phyloP scores from a whole-genome alignment of 257 asterid genomes.

The Nicotiana undulata region DNA sequence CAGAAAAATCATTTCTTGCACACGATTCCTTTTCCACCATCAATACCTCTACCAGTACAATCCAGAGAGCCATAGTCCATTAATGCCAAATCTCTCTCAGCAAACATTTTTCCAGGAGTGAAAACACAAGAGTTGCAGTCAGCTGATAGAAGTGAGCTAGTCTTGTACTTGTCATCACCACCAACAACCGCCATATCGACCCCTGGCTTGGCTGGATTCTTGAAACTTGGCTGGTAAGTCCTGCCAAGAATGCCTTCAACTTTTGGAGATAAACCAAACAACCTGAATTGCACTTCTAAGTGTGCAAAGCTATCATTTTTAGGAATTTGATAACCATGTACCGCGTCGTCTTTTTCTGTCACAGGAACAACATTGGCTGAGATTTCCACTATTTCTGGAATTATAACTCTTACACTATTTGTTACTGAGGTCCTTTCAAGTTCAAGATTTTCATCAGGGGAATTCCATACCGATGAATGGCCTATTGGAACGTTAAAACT shows the following conservation, averaged over 20 bases:
- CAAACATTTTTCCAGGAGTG: background rate
- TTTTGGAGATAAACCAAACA: conserved; percentile 8
- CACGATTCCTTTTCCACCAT: conserved; percentile 6
- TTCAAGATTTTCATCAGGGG: background rate
- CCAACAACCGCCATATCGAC: conserved; percentile 16
- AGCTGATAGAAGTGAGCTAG: conserved; percentile 10
- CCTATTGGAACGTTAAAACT: background rate
- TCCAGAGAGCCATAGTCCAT: background rate
- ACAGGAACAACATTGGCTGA: conserved; percentile 22
- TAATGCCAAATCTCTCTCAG: background rate
- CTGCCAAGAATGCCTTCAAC: conserved; percentile 21
- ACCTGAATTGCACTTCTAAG: conserved; percentile 18
- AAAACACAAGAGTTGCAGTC: conserved; percentile 15
- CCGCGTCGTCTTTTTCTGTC: conserved; percentile 7
- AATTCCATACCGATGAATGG: conserved; percentile 3
- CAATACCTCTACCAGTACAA: background rate
- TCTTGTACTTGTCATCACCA: conserved; percentile 15
- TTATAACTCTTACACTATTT: conserved; percentile 5
- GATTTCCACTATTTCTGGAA: conserved; percentile 6
- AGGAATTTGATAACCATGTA: conserved; percentile 15
- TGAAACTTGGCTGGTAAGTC: conserved; percentile 19
- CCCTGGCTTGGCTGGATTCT: conserved; percentile 19
- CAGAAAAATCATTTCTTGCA: conserved; percentile 4
- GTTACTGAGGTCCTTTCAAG: conserved; percentile 8
- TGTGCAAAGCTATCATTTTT: conserved; percentile 13